Base-by-base conservation (phyloP, 805 yeast species). In the Saccharomycopsis selenospora region DNA sequence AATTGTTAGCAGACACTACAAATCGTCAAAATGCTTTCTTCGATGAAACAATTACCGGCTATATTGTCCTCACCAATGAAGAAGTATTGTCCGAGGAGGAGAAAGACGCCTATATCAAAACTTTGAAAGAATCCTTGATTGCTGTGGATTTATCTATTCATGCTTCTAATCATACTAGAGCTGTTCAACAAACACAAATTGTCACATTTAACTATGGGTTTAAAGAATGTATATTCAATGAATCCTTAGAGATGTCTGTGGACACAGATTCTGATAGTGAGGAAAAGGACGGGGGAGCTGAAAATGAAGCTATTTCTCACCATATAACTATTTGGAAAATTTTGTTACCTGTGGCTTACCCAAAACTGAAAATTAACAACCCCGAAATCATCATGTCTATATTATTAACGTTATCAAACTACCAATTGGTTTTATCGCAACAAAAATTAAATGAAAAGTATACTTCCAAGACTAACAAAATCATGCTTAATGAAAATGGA, bases 371-470 rank as follows among this genome's bases (percentile, higher is more conserved):
- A 23, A 47, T 51, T 36, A 43, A 36, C n/a, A 49, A 47, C 28
- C 57, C 57, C 3, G 54, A 52, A 27, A 50, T 54, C 36, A 44
- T 49, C 22, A 47, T 52, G 10, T 50, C 56, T 8, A 52, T 54
- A 3, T 28, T 46, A 1, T 40, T 54, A 14, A 49, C 53, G 10
- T 27, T 50, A 5, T 17, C 36, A 6, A 52, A 52, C 27, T 42
- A 42, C 24, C 48, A 42, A 38, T 29, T 20, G 3, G 33, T 50
- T 28, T 20, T 48, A 2, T 43, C 51, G 22, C 48, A 45, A 22
- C 17, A 23, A 24, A 46, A 50, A 26, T 28, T 45, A 17, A 42
- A 30, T 17, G 49, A 47, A 17, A 45, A 45, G 14, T 42, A 48
- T 13, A 24, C 47, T 2, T 13, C 42, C 17, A 17, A 27, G 14